These are phyloP conservation scores for Entomortierella chlamydospora DNA, from an alignment of 192 early-diverging fungal species.

Conservation along the genomic window DNA sequence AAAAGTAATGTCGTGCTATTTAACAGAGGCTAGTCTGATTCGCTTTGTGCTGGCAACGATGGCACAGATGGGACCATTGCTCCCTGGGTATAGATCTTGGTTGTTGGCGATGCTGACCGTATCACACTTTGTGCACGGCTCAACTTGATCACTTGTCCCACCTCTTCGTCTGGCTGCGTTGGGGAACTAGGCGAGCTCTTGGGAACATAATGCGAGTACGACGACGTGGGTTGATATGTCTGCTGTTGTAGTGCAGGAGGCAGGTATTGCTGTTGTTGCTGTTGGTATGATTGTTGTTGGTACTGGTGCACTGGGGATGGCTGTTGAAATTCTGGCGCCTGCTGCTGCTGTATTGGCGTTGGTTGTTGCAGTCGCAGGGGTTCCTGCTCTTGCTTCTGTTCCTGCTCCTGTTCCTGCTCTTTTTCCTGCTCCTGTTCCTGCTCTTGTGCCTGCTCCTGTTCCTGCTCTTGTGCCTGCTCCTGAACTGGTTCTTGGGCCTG, in stretches of 20 bases:
- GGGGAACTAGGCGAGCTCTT: neutral
- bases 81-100: slow-evolving; percentile 53
- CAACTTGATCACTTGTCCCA: slow-evolving; percentile 42
- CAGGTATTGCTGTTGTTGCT: slow-evolving; percentile 28
- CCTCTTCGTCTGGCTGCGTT: slow-evolving; percentile 29
- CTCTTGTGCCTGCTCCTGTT: neutral
- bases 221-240: slow-evolving; percentile 37
- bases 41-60: neutral
- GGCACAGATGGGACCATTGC: slow-evolving; percentile 14
- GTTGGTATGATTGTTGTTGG: slow-evolving; percentile 5
- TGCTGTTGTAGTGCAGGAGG: slow-evolving; percentile 28
- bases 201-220: slow-evolving; percentile 9
- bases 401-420: too few relatives aligned
- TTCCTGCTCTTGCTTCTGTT: too few relatives aligned
- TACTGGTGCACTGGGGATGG: neutral
- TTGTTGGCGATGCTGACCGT: slow-evolving; percentile 38
- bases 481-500: neutral
- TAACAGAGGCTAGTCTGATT: too few relatives aligned
- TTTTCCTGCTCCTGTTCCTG: slow-evolving; percentile 6
- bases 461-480: neutral
- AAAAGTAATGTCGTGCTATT: too few relatives aligned
- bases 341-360: too few relatives aligned
- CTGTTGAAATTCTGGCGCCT: slow-evolving; percentile 5
- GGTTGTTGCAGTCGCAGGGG: too few relatives aligned
- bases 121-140: slow-evolving; percentile 42